These are phyloP conservation scores for Peronospora destructor DNA, from an alignment of 352 stramenopile species.

Conservation along the genomic window DNA sequence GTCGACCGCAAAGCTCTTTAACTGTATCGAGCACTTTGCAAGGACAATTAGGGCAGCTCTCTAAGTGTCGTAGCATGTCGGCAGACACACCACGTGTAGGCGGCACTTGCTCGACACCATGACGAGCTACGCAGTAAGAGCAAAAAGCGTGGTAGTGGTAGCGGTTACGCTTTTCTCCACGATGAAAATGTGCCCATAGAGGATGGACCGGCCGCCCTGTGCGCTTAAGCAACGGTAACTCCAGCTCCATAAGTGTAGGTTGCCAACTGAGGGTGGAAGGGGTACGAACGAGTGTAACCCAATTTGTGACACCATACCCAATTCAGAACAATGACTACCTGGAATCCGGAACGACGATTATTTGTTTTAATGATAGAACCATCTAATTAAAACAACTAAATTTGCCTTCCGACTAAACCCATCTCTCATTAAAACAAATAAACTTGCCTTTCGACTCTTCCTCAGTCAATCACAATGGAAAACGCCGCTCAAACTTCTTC, in stretches of 20 bases:
- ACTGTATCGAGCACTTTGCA: slow-evolving; percentile 51
- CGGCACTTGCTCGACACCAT: slow-evolving; percentile 45
- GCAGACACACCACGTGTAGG: slow-evolving; percentile 69
- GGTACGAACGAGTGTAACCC: background rate
- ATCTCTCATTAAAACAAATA: too few species aligned
- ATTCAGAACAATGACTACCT: background rate
- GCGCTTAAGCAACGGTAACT: slow-evolving; percentile 36
- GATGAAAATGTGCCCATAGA: slow-evolving; percentile 77
- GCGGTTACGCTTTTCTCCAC: slow-evolving; percentile 77
- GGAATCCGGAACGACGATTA: background rate
- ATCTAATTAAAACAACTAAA: background rate
- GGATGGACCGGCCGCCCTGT: slow-evolving; percentile 67
- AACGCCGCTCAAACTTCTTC: slow-evolving; percentile 28
- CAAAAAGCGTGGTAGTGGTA: slow-evolving; percentile 85
- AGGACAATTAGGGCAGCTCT: slow-evolving; percentile 68
- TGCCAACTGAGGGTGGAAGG: background rate
- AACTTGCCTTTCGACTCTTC: slow-evolving; percentile 1
- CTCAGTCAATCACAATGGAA: slow-evolving; percentile 24
- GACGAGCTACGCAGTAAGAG: slow-evolving; percentile 62
- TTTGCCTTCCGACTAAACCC: background rate
- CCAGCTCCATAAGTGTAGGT: slow-evolving; percentile 14
- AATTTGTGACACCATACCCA: background rate
- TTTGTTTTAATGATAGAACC: too few species aligned
- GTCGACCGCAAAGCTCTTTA: slow-evolving; percentile 46
- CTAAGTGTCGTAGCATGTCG: slow-evolving; percentile 77